Percentiles rank a stretch among this genome's conserved stretches.
Conservation (phyloP, 176 grass and related monocot species). For the Leersia perrieri region DNA sequence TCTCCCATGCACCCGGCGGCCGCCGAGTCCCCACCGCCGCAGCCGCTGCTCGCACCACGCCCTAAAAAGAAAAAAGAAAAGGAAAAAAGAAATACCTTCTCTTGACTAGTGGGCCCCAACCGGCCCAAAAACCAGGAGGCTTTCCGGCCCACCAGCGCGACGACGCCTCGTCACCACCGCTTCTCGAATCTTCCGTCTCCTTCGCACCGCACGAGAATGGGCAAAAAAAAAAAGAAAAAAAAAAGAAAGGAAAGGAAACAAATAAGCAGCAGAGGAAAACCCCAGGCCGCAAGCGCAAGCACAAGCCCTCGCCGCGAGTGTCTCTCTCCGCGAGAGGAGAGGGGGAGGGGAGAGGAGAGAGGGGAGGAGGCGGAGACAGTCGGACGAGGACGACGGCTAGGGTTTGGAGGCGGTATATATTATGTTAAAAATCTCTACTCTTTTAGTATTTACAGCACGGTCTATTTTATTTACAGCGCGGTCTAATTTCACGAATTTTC, state of each 20-base stretch:
- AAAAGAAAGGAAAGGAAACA: no score
- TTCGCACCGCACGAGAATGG: conserved; percentile 35
- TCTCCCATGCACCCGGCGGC: not conserved
- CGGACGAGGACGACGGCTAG: no score
- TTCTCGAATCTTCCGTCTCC: conserved; percentile 63
- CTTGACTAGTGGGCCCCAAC: not conserved
- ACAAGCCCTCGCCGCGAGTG: not conserved
- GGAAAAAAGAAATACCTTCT: not conserved
- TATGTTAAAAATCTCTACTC: no score
- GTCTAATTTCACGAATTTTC: no score
- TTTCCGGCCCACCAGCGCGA: not conserved
- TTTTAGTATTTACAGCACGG: no score
- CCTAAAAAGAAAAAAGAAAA: not conserved
- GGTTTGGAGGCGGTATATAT: no score
- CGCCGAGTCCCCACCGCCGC: conserved; percentile 35
- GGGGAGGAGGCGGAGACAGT: no score
- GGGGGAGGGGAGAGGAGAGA: no score
- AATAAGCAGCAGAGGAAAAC: conserved; percentile 6
- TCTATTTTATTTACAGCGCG: no score
- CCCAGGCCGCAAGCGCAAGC: conserved; percentile 36
- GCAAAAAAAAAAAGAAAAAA: not conserved
- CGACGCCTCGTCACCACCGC: not conserved
- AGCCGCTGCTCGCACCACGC: no score
- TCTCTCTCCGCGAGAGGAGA: no score
- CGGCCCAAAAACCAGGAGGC: not conserved